Base-by-base conservation (phyloP, 2,329 filamentous ascomycete genomes). In the Sphaerulina musiva region DNA sequence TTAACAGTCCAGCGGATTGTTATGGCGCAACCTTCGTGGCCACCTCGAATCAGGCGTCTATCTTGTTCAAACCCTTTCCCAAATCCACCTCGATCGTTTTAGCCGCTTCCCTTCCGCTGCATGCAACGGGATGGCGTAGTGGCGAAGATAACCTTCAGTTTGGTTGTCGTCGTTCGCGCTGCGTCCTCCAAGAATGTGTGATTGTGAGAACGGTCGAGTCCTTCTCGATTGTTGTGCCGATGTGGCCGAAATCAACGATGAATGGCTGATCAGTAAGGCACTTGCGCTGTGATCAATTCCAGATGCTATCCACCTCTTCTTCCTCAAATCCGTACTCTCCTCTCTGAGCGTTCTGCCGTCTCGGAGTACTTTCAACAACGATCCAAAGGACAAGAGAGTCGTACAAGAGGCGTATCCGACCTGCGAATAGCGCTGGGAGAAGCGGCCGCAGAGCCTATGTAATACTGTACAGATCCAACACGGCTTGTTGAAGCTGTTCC, bases 381-480 rank as follows among this genome's bases (percentile, higher is more conserved):
- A 38, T 29, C 26, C 26, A n/a, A 38, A 11, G 10, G 34, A 38
- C 34, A 11, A 38, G 4, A n/a, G 34, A 38, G 10, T 11, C 34
- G 4, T 38, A 11, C 34, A 38, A 11, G 10, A 36, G 36, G 49
- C 42, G 31, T 32, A 45, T 51, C 38, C 42, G 49, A 32, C 49
- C 42, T 39, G 49, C 49, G 49, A 51, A 51, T 29, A 29, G 34
- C 49, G 49, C 49, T 46, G 10, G 40, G n/a, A 41, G 29, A 31
- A 12, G n/a, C 38, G 38, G 38, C 38, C 47, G 38, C 5, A 34
- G 10, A 36, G 48, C 17, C 26, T 2, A 34, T 20, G 40, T 32
- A 51, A 40, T 12, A n/a, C 20, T 20, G 20, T 20, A 38, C 39
- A 38, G 48, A 12, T 50, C 14, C 14, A 17, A 36, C 39, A 17